Percentiles rank a stretch among this genome's conserved stretches.
phyloP scores from a whole-genome alignment of 106 monocot genomes.

The Allium fistulosum region DNA sequence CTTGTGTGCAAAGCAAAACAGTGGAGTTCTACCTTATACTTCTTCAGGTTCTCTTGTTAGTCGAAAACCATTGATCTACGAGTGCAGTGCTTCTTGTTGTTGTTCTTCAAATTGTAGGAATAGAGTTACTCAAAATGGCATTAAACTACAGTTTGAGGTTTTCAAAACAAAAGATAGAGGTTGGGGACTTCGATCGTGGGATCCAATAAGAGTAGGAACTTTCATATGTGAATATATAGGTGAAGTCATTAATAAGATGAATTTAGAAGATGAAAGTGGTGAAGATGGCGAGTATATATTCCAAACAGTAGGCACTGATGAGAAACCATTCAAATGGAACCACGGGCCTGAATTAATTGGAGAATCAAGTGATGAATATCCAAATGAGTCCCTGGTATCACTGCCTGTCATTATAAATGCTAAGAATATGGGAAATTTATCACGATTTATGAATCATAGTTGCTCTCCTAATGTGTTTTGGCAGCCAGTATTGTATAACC shows the following conservation, averaged over 20 bases:
- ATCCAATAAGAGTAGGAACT: conserved; percentile 59
- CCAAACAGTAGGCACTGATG: conserved; percentile 20
- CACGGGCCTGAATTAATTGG: conserved; percentile 64
- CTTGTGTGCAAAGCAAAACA: conserved; percentile 44
- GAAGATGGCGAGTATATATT: conserved; percentile 63
- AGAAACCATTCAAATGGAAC: conserved; percentile 64
- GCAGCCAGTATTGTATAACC: conserved; percentile 69
- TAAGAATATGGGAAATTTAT: conserved; percentile 52
- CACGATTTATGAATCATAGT: conserved; percentile 89
- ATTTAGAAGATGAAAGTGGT: conserved; percentile 23
- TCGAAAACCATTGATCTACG: conserved; percentile 54
- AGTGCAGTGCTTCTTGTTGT: conserved; percentile 45
- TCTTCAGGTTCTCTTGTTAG: conserved; percentile 48
- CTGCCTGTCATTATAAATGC: conserved; percentile 51
- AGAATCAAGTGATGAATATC: conserved; percentile 32
- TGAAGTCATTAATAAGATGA: conserved; percentile 37
- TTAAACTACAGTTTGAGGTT: conserved; percentile 66
- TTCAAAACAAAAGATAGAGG: conserved; percentile 59
- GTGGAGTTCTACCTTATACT: conserved; percentile 58
- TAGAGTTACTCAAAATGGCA: conserved; percentile 47
- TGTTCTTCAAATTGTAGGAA: conserved; percentile 56
- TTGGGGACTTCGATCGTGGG: conserved; percentile 80
- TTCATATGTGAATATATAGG: conserved; percentile 76
- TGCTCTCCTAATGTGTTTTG: conserved; percentile 77
- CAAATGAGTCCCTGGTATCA: conserved; percentile 21